phyloP scores from a whole-genome alignment of 352 stramenopile genomes.

The Phytophthora cryptogea region DNA sequence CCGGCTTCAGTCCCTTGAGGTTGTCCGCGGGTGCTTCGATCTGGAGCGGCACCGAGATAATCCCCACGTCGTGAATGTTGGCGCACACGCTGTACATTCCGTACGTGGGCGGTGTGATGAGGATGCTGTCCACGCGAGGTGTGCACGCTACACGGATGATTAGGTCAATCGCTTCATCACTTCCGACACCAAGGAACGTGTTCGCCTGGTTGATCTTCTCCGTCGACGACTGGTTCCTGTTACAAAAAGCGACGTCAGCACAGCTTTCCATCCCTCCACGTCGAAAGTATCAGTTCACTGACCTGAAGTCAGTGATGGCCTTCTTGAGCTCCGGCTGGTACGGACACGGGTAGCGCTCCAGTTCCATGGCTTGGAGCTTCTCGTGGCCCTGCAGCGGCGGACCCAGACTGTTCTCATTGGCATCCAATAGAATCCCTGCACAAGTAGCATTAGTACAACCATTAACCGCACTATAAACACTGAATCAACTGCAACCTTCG shows the following conservation, averaged over 20 bases:
- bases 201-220: conserved; percentile 87
- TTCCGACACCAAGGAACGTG: conserved; percentile 98
- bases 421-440: conserved; percentile 95
- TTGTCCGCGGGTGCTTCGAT: conserved; percentile 64
- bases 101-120: conserved; percentile 98
- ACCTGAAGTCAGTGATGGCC: conserved; percentile 84
- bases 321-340: conserved; percentile 95
- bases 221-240: conserved; percentile 52
- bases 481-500: conserved; percentile 44
- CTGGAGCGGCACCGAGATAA: conserved; percentile 92
- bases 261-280: neutral
- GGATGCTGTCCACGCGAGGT: conserved; percentile 92
- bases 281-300: conserved; percentile 21
- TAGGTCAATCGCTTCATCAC: conserved; percentile 98
- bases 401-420: conserved; percentile 98
- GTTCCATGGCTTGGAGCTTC: conserved; percentile 61
- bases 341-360: conserved; percentile 96
- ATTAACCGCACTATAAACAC: neutral
- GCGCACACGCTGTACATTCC: conserved; percentile 99
- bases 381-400: conserved; percentile 83
- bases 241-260: neutral
- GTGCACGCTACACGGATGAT: conserved; percentile 97
- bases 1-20: conserved; percentile 64
- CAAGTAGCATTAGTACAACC: neutral
- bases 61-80: conserved; percentile 97